A percentile compares a stretch with the other conserved stretches of the same genome.
These are phyloP conservation scores for Pugionium cornutum DNA, from an alignment of 345 rosid genomes.

Conservation along the genomic window DNA sequence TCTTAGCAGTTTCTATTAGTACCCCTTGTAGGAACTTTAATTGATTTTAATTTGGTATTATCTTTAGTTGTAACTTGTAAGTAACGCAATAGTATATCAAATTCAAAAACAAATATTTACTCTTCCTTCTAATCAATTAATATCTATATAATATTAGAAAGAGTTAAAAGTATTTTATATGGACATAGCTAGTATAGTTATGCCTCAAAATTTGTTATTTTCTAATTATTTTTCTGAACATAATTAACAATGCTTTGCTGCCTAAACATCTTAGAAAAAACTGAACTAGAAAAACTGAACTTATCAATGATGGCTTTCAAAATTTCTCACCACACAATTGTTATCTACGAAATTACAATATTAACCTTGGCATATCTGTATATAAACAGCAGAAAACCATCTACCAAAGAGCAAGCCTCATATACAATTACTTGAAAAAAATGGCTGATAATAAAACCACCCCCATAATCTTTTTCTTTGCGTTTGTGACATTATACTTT, in stretches of 20 bases:
- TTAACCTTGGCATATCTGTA: neutral
- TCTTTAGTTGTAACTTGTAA: too few species aligned
- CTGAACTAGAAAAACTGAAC: neutral
- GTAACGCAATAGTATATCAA: too few species aligned
- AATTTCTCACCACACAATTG: neutral
- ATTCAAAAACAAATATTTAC: too few species aligned
- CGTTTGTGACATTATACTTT: conserved; percentile 17
- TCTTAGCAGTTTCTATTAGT: too few species aligned
- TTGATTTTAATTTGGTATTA: too few species aligned
- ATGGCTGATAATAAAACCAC: conserved; percentile 25
- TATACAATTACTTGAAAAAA: neutral
- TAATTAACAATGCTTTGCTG: conserved; percentile 9
- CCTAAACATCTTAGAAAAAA: conserved; percentile 1
- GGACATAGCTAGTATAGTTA: too few species aligned
- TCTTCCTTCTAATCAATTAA: too few species aligned
- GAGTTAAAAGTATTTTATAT: neutral
- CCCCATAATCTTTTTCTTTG: conserved; percentile 15
- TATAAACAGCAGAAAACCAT: conserved; percentile 8
- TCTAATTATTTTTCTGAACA: neutral
- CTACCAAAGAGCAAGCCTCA: neutral
- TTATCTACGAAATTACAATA: too few species aligned
- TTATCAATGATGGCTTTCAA: conserved; percentile 1
- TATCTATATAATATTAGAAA: neutral
- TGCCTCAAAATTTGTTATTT: too few species aligned
- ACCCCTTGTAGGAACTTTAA: too few species aligned